Percentiles rank a stretch among this genome's conserved stretches.
Conservation (phyloP, 108 stramenopile genomes). For the Skeletonema menzelii region DNA sequence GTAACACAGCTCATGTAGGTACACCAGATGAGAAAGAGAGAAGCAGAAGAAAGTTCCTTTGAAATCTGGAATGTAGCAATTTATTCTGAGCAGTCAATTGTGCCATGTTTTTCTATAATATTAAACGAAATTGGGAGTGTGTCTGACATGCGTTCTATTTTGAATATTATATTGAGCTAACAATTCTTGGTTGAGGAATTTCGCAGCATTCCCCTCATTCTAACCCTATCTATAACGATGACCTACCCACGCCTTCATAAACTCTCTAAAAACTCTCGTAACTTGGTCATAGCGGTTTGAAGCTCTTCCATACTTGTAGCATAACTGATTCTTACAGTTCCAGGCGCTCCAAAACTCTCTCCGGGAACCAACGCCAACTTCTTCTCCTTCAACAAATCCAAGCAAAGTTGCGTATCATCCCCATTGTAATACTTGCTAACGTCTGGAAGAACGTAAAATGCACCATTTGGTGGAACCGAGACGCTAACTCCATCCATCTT, state of each 20-base stretch:
- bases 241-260: constrained; percentile 2
- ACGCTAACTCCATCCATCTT: constrained; percentile 70
- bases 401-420: constrained; percentile 84
- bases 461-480: constrained; percentile 81
- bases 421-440: constrained; percentile 80
- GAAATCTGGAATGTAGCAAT: background rate
- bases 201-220: background rate
- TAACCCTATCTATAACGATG: background rate
- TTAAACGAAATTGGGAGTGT: background rate
- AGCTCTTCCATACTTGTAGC: constrained; percentile 94
- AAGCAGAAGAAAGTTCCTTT: background rate
- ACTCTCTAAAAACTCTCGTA: constrained; percentile 60
- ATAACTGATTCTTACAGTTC: constrained; percentile 91
- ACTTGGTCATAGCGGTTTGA: constrained; percentile 72
- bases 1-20: background rate
- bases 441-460: constrained; percentile 96
- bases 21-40: background rate
- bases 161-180: background rate
- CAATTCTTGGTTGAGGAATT: background rate
- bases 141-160: background rate
- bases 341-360: constrained; percentile 90
- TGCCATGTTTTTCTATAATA: background rate
- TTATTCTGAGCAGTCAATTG: background rate
- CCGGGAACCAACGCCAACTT: constrained; percentile 95
- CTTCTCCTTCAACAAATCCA: constrained; percentile 82